phyloP scores from a whole-genome alignment of 2,329 filamentous ascomycete genomes.

The Cordyceps militaris region DNA sequence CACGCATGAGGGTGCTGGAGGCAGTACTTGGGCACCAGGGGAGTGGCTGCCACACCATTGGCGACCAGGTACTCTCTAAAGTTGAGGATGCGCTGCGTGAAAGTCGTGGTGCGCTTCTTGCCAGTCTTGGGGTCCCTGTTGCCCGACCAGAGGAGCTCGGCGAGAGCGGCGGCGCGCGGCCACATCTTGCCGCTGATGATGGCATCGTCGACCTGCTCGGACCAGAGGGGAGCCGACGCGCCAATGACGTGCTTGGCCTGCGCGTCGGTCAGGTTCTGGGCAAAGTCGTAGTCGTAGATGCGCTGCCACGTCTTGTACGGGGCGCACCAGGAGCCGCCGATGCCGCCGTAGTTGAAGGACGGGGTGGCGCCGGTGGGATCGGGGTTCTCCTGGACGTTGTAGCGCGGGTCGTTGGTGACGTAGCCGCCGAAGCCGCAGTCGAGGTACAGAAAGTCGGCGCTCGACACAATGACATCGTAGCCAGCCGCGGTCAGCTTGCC shows the following conservation, averaged over 20 bases:
- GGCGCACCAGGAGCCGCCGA: slow-evolving; percentile 49
- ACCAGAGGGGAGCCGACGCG: slow-evolving; percentile 45
- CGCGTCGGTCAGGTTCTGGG: slow-evolving; percentile 35
- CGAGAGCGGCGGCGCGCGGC: slow-evolving; percentile 50
- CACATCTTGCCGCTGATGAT: slow-evolving; percentile 45
- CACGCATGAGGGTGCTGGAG: slow-evolving; percentile 50
- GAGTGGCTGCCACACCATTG: slow-evolving; percentile 29
- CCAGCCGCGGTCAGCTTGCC: slow-evolving; percentile 41
- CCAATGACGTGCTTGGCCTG: slow-evolving; percentile 44
- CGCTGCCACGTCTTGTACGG: slow-evolving; percentile 55
- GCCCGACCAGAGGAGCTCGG: slow-evolving; percentile 49
- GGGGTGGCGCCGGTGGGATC: slow-evolving; percentile 27
- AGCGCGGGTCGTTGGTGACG: slow-evolving; percentile 48
- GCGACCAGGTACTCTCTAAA: slow-evolving; percentile 11
- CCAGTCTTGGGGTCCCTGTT: slow-evolving; percentile 36
- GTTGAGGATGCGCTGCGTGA: slow-evolving; percentile 10
- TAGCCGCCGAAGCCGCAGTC: slow-evolving; percentile 49
- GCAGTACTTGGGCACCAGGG: slow-evolving; percentile 51
- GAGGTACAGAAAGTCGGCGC: slow-evolving; percentile 48
- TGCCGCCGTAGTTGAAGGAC: slow-evolving; percentile 49
- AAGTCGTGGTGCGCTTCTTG: slow-evolving; percentile 8
- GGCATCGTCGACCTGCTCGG: slow-evolving; percentile 47
- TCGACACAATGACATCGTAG: slow-evolving; percentile 50
- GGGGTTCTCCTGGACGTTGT: slow-evolving; percentile 47
- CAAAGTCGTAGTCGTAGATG: slow-evolving; percentile 53